These are phyloP conservation scores for Aspergillus nidulans DNA, from an alignment of 495 filamentous ascomycete genomes.

Conservation along the genomic window DNA sequence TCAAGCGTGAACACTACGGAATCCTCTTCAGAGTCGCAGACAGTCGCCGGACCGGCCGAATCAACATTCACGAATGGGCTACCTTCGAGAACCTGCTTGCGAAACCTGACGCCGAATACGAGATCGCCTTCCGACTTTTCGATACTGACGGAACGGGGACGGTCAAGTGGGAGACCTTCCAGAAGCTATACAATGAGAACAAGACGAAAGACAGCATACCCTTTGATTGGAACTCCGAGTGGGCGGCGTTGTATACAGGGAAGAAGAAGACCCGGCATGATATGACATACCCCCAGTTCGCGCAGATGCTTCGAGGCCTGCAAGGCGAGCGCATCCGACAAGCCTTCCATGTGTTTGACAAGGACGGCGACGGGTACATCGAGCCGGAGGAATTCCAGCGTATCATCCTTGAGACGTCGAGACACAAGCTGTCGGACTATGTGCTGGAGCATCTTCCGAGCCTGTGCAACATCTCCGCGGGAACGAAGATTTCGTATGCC, in stretches of 20 bases:
- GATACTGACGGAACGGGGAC: conserved; percentile 74
- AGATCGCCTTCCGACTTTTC: conserved; percentile 96
- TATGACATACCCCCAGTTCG: conserved; percentile 94
- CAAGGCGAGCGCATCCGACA: conserved; percentile 94
- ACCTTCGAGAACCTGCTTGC: conserved; percentile 88
- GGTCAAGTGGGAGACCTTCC: conserved; percentile 84
- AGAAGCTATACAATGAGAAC: conserved; percentile 72
- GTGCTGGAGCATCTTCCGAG: conserved; percentile 89
- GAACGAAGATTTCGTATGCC: conserved; percentile 93
- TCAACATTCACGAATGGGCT: conserved; percentile 81
- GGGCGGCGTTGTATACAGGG: conserved; percentile 92
- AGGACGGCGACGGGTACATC: conserved; percentile 94
- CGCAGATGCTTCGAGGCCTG: conserved; percentile 93
- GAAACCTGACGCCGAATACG: conserved; percentile 96
- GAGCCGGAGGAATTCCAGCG: conserved; percentile 93
- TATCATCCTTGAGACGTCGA: conserved; percentile 90
- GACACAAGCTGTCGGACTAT: conserved; percentile 96
- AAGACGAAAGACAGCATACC: conserved; percentile 77
- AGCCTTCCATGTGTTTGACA: conserved; percentile 89
- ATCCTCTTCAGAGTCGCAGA: conserved; percentile 92
- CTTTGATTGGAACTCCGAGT: conserved; percentile 95
- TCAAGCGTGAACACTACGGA: conserved; percentile 87
- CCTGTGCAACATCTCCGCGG: conserved; percentile 88
- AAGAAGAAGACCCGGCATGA: conserved; percentile 76
- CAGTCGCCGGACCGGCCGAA: conserved; percentile 60